Percentiles rank a stretch among this genome's conserved stretches.
phyloP scores from a whole-genome alignment of 805 yeast genomes.

The Komagataella kurtzmanii region DNA sequence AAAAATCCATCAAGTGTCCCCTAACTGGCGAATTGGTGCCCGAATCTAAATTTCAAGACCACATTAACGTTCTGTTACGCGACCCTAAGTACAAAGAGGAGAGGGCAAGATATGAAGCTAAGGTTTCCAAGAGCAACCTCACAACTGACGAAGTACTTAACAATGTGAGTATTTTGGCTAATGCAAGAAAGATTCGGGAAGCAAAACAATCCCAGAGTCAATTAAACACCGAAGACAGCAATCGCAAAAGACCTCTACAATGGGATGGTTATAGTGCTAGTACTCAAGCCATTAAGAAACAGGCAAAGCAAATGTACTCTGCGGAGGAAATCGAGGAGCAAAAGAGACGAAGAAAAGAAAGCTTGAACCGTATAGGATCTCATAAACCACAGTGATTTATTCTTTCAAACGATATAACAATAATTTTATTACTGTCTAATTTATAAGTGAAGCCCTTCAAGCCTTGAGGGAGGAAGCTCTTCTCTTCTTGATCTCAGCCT shows the following conservation, averaged over 20 bases:
- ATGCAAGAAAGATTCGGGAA: constrained; percentile 5
- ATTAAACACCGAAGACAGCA: constrained; percentile 1
- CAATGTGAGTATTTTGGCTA: constrained; percentile 34
- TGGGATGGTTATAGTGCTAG: constrained; percentile 22
- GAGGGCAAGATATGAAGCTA: constrained; percentile 43
- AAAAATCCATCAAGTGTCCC: constrained; percentile 54
- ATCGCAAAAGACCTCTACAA: constrained; percentile 12
- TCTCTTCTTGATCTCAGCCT: constrained; percentile 98
- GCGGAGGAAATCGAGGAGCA: constrained; percentile 12
- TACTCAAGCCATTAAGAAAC: constrained; percentile 9
- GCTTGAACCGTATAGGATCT: constrained; percentile 10
- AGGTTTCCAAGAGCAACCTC: constrained; percentile 27
- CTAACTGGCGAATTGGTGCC: constrained; percentile 59
- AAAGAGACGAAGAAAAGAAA: constrained; percentile 8
- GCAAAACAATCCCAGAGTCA: constrained; percentile 1
- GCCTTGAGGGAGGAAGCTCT: constrained; percentile 98
- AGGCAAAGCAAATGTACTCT: constrained; percentile 8
- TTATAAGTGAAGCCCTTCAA: constrained; percentile 22
- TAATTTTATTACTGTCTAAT: background rate
- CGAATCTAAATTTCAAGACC: constrained; percentile 57
- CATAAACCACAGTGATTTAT: background rate
- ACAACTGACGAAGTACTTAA: constrained; percentile 46
- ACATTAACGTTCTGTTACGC: constrained; percentile 51
- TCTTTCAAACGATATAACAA: background rate
- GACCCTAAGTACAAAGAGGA: constrained; percentile 74